Conservation (phyloP, 139 green algal genomes). For the Trebouxia sp. region DNA sequence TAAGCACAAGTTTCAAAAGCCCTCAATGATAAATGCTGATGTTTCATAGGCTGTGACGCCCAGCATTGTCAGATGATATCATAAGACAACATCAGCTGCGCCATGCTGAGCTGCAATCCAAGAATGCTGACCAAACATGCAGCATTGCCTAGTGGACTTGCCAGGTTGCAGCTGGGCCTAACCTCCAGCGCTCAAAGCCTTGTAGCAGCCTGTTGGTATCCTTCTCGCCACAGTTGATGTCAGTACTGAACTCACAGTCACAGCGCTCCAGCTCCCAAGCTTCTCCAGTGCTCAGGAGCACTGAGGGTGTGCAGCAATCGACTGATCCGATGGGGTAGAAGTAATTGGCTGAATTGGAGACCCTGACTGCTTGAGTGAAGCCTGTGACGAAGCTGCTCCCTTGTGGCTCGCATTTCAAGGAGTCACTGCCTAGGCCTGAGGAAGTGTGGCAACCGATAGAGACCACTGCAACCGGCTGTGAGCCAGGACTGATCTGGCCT, state of each 20-base stretch:
- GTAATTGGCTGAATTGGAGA: constrained; percentile 41
- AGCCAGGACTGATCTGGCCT: not conserved
- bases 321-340: constrained; percentile 66
- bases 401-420: constrained; percentile 51
- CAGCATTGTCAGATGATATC: too few relatives aligned
- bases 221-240: constrained; percentile 64
- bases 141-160: too few relatives aligned
- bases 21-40: too few relatives aligned
- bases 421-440: constrained; percentile 12
- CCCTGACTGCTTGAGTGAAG: constrained; percentile 47
- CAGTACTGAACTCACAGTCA: constrained; percentile 44
- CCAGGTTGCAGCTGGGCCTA: too few relatives aligned
- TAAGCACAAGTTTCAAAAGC: too few relatives aligned
- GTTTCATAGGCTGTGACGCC: too few relatives aligned
- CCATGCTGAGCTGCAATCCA: too few relatives aligned
- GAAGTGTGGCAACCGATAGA: constrained; percentile 70
- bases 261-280: constrained; percentile 71
- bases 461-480: constrained; percentile 57
- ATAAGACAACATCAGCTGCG: too few relatives aligned
- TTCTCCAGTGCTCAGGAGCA: constrained; percentile 58
- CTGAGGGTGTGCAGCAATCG: constrained; percentile 70
- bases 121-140: too few relatives aligned
- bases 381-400: constrained; percentile 59
- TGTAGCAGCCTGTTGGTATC: constrained; percentile 47
- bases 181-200: constrained; percentile 58